Percentiles rank a stretch among this genome's conserved stretches.
phyloP scores from a whole-genome alignment of 2,329 filamentous ascomycete genomes.

The Geosmithia morbida region DNA sequence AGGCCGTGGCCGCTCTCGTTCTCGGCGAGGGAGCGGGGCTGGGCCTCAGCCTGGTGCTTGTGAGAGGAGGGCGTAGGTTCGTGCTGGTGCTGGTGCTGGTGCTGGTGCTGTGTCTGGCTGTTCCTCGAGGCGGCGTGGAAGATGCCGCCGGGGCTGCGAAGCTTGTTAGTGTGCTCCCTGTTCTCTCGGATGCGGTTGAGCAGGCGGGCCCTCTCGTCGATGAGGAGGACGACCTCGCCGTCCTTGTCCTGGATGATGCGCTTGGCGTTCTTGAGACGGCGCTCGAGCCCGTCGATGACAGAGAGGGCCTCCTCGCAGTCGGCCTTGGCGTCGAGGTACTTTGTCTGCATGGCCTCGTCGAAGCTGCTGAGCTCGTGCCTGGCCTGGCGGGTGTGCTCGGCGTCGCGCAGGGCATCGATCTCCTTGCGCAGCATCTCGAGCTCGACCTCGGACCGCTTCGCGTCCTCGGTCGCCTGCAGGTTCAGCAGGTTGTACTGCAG shows the following conservation, averaged over 20 bases:
- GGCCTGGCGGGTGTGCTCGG: conserved; percentile 53
- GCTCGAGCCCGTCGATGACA: conserved; percentile 49
- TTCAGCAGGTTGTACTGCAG: conserved; percentile 75
- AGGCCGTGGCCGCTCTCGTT: conserved; percentile 47
- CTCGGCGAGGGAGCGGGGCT: conserved; percentile 5
- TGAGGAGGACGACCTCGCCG: conserved; percentile 53
- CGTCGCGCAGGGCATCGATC: conserved; percentile 66
- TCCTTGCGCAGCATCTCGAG: conserved; percentile 84
- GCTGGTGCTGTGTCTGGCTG: neutral
- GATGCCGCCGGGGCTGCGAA: conserved; percentile 60
- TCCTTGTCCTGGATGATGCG: conserved; percentile 66
- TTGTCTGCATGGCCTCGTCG: conserved; percentile 37
- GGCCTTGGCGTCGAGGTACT: conserved; percentile 47
- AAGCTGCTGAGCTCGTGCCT: conserved; percentile 36
- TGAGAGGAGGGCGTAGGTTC: neutral
- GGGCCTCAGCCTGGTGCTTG: neutral
- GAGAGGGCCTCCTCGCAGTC: conserved; percentile 52
- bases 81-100: neutral
- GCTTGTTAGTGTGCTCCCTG: conserved; percentile 67
- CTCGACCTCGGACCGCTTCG: conserved; percentile 79
- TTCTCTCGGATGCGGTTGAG: conserved; percentile 80
- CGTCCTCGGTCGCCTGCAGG: conserved; percentile 71
- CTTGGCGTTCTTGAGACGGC: conserved; percentile 58
- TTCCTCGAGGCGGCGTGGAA: conserved; percentile 40
- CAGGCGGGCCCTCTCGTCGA: conserved; percentile 63